Conservation (phyloP, 805 yeast species). For the Nakazawaea ishiwadae region DNA sequence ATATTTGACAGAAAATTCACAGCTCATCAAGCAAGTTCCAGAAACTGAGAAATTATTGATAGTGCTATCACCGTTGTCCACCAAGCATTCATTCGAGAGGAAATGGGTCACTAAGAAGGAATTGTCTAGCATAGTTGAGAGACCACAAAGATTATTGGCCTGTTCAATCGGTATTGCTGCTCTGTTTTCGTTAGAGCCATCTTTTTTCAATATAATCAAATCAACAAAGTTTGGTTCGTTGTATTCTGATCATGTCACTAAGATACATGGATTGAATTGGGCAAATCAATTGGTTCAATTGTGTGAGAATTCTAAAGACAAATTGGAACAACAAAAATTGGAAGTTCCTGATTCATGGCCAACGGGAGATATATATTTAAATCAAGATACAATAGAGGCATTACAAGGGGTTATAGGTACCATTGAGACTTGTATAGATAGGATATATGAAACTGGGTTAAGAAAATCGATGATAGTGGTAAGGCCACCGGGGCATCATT, state of each 20-base stretch:
- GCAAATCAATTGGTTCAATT: constrained; percentile 52
- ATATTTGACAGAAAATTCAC: neutral
- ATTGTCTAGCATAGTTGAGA: constrained; percentile 66
- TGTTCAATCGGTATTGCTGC: constrained; percentile 75
- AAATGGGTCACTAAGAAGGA: constrained; percentile 71
- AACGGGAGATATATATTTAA: constrained; percentile 74
- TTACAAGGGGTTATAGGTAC: constrained; percentile 76
- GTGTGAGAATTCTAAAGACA: constrained; percentile 54
- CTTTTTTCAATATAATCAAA: constrained; percentile 43
- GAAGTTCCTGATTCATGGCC: constrained; percentile 85
- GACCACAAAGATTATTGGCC: constrained; percentile 78
- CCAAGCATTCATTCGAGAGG: constrained; percentile 70
- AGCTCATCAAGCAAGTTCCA: constrained; percentile 16
- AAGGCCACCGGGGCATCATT: constrained; percentile 86
- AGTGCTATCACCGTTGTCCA: constrained; percentile 63
- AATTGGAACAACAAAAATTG: constrained; percentile 45
- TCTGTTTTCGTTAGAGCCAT: constrained; percentile 66
- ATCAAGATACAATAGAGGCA: constrained; percentile 62
- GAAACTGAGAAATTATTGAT: constrained; percentile 49
- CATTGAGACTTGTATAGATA: constrained; percentile 65
- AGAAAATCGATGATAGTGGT: constrained; percentile 60
- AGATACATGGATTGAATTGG: constrained; percentile 76
- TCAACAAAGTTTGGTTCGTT: constrained; percentile 35
- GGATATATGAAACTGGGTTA: constrained; percentile 31
- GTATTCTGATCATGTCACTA: constrained; percentile 53